Conservation (phyloP, 305 asterid genomes). For the Andrographis paniculata region DNA sequence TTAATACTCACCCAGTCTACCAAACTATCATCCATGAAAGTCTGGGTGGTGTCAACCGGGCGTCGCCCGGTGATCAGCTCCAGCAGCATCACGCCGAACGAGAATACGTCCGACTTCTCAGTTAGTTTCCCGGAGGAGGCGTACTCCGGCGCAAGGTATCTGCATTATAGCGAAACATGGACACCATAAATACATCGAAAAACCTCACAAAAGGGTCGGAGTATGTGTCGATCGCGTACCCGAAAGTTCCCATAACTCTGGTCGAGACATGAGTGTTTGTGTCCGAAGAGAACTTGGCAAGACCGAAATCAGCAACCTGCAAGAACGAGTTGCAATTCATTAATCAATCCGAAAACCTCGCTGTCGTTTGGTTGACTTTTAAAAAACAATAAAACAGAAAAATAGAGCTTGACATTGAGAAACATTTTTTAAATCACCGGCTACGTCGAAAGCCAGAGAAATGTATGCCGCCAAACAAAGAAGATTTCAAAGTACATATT, state of each 20-base stretch:
- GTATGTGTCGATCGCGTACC: no score
- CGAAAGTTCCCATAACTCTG: constrained; percentile 94
- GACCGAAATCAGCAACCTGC: constrained; percentile 97
- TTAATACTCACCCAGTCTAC: constrained; percentile 61
- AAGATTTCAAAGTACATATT: no score
- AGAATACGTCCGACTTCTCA: constrained; percentile 70
- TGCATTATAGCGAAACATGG: constrained; percentile 12
- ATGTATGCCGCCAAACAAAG: not conserved
- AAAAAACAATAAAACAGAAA: no score
- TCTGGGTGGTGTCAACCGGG: constrained; percentile 44
- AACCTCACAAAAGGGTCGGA: constrained; percentile 1
- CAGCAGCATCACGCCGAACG: constrained; percentile 70
- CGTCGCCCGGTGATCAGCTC: constrained; percentile 74
- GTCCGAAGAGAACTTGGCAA: constrained; percentile 68
- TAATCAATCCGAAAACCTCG: constrained; percentile 4
- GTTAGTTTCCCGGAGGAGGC: constrained; percentile 75
- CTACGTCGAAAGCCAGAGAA: not conserved
- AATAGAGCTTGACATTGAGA: no score
- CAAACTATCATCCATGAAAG: constrained; percentile 66
- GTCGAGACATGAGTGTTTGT: constrained; percentile 81
- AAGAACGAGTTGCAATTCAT: constrained; percentile 14
- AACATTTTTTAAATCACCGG: no score
- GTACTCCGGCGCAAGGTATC: constrained; percentile 80
- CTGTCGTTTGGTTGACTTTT: no score
- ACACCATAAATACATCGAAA: not conserved